Conservation (phyloP, 345 rosid species). For the Corymbia maculata region DNA sequence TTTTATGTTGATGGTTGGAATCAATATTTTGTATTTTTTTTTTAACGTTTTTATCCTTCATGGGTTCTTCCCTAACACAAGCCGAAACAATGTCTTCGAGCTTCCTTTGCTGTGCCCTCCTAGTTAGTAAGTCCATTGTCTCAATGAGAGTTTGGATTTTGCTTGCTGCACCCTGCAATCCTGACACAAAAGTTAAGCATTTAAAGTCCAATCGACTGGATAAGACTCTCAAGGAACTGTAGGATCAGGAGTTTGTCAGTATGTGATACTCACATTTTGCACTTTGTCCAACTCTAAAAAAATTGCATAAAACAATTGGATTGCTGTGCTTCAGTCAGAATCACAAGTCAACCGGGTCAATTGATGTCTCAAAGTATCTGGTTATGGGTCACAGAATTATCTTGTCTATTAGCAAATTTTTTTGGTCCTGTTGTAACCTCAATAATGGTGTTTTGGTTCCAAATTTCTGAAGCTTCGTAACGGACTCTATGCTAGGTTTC, state of each 20-base stretch:
- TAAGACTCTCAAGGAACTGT: background rate
- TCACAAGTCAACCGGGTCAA: background rate
- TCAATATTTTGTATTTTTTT: background rate
- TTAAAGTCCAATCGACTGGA: background rate
- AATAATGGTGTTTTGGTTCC: background rate
- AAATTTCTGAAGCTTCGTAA: background rate
- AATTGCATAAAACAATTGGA: background rate
- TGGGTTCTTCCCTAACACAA: background rate
- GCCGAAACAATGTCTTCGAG: background rate
- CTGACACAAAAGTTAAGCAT: background rate
- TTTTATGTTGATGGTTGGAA: background rate
- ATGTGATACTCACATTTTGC: background rate
- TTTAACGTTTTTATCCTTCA: background rate
- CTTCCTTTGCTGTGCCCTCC: background rate
- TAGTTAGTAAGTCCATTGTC: background rate
- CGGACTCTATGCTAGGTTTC: conserved; percentile 33
- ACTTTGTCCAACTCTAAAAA: background rate
- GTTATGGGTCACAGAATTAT: background rate
- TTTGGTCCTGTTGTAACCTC: background rate
- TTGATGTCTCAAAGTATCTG: background rate
- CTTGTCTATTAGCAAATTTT: background rate
- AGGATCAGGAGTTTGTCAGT: background rate
- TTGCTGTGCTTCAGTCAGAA: background rate
- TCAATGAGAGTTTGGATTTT: background rate
- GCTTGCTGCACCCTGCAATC: background rate